Percentiles rank a stretch among this genome's conserved stretches.
Evolutionary conservation across 164 flowering plant genomes (phyloP).

Genomic region (Taxillus chinensis): DNA sequence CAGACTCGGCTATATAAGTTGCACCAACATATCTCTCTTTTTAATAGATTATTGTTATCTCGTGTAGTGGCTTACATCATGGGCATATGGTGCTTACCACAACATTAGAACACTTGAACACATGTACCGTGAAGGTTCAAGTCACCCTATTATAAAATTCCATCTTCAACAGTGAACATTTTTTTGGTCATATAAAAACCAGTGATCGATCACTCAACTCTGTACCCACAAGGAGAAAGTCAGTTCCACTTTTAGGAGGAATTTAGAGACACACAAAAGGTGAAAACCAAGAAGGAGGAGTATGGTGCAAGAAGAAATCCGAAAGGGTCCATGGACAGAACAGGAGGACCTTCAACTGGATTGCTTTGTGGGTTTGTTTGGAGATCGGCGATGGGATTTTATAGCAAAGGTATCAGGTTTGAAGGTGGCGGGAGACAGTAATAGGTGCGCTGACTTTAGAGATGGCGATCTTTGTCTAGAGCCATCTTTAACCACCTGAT

Average conservation of each 20-base stretch:
- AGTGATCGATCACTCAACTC: conserved; percentile 5
- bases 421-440: conserved; percentile 89
- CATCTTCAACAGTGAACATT: background rate
- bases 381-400: conserved; percentile 97
- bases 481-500: conserved; percentile 30
- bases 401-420: conserved; percentile 98
- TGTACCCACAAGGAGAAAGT: conserved; percentile 8
- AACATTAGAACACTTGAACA: conserved; percentile 15
- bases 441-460: conserved; percentile 50
- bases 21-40: conserved; percentile 26
- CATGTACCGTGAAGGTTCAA: conserved; percentile 23
- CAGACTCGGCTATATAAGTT: conserved; percentile 15
- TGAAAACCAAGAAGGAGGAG: conserved; percentile 10
- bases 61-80: conserved; percentile 29
- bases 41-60: conserved; percentile 11
- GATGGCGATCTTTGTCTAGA: conserved; percentile 23
- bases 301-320: conserved; percentile 47
- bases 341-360: conserved; percentile 78
- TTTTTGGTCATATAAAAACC: conserved; percentile 14
- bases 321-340: conserved; percentile 98
- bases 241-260: conserved; percentile 1
- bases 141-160: conserved; percentile 11
- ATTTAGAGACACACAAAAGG: conserved; percentile 4
- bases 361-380: conserved; percentile 67
- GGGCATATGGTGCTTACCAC: conserved; percentile 18